These are phyloP conservation scores for Globisporangium acanthophoron DNA, from an alignment of 352 stramenopile genomes.

Conservation along the genomic window DNA sequence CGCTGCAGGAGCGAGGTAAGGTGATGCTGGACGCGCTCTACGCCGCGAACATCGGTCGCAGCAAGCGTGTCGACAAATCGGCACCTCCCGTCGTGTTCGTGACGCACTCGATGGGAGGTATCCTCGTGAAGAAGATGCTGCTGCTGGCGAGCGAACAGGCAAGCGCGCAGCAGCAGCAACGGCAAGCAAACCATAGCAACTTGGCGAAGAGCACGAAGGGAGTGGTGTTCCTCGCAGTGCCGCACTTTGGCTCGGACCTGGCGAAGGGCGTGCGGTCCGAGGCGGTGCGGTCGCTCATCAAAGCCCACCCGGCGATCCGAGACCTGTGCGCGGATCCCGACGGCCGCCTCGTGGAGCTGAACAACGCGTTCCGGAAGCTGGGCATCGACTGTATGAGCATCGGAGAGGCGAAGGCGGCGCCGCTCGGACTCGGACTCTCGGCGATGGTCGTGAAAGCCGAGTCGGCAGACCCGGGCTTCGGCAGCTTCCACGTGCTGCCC, in stretches of 20 bases:
- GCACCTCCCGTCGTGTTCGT: constrained; percentile 72
- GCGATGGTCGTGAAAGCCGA: constrained; percentile 72
- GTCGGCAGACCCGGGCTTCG: constrained; percentile 67
- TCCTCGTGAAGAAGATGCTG: constrained; percentile 85
- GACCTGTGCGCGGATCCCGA: constrained; percentile 51
- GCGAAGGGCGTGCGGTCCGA: constrained; percentile 60
- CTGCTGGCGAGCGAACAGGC: constrained; percentile 31
- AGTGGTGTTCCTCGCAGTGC: constrained; percentile 77
- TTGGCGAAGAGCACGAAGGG: constrained; percentile 44
- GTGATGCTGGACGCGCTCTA: constrained; percentile 73
- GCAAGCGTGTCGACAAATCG: constrained; percentile 3
- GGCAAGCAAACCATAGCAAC: not conserved
- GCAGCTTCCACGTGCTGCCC: constrained; percentile 56
- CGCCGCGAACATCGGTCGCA: constrained; percentile 52
- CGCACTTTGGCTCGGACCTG: constrained; percentile 79
- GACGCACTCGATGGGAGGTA: constrained; percentile 84
- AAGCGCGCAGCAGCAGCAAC: constrained; percentile 1
- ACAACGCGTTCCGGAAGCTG: constrained; percentile 59
- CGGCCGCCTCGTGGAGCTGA: constrained; percentile 56
- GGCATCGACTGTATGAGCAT: constrained; percentile 73
- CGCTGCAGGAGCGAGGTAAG: constrained; percentile 58
- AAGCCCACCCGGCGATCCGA: constrained; percentile 67
- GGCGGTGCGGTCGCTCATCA: constrained; percentile 60
- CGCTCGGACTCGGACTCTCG: constrained; percentile 63
- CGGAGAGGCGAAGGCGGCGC: constrained; percentile 47